Evolutionary conservation across 192 early-diverging fungal genomes (phyloP).

Genomic region (Diversispora eburnea): DNA sequence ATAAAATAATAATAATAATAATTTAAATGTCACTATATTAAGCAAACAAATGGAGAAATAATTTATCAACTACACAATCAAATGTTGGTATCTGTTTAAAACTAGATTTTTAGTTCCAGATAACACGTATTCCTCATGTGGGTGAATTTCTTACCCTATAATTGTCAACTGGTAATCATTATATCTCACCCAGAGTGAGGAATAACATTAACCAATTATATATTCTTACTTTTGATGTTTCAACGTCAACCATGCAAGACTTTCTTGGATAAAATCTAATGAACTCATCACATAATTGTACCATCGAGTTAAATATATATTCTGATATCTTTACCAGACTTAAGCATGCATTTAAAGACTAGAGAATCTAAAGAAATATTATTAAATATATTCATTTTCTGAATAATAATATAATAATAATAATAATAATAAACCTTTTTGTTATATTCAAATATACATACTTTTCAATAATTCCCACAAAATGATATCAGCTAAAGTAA

Average conservation of each 20-base stretch:
- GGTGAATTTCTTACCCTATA: too few relatives aligned
- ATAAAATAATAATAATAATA: too few relatives aligned
- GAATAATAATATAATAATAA: too few relatives aligned
- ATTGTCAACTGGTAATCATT: too few relatives aligned
- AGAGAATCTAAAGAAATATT: conserved; percentile 49
- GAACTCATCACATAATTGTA: conserved; percentile 68
- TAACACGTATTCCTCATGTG: too few relatives aligned
- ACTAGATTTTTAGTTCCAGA: too few relatives aligned
- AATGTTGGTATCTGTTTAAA: too few relatives aligned
- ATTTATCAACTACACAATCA: too few relatives aligned
- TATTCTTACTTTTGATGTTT: conserved; percentile 42
- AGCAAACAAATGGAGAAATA: too few relatives aligned
- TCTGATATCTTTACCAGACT: conserved; percentile 69
- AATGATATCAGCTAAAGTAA: conserved; percentile 77
- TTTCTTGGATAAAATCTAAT: conserved; percentile 51
- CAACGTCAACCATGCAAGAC: conserved; percentile 45
- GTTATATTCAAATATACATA: conserved; percentile 25
- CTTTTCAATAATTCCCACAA: conserved; percentile 84
- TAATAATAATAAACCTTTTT: background rate
- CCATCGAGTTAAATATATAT: conserved; percentile 79
- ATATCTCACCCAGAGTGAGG: background rate
- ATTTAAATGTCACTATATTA: too few relatives aligned
- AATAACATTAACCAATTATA: background rate
- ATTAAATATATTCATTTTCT: background rate
- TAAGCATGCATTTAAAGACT: conserved; percentile 76